Evolutionary conservation across 2,329 filamentous ascomycete genomes (phyloP), one percentile per base, ranked within the genome.

Genomic region (Trichoderma simmonsii): DNA sequence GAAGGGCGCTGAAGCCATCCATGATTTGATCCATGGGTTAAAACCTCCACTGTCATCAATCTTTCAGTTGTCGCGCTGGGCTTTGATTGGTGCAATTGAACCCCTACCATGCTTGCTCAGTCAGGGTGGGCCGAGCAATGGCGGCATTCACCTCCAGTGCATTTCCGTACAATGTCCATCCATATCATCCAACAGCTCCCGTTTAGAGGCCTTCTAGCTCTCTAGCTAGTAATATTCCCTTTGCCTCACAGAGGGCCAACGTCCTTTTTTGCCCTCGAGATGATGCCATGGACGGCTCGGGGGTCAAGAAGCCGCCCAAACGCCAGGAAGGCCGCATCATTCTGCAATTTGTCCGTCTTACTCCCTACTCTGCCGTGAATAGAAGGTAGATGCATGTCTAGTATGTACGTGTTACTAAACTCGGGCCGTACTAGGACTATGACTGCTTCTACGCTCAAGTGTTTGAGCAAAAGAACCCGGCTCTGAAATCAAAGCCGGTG

Each of bases 361-460:
- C 9, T 71, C 61, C 64, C 43, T 28, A 21, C 51, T 39, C 26
- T 61, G 48, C 26, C 64, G 64, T 43, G 26, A 65, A 43, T 43
- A 18, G 34, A 36, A 36, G 34, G 34, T 36, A 36, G 34, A 36
- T 34, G 6, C 11, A 34, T 36, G 34, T 36, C 34, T 15, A 1
- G 34, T 7, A 36, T 36, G 34, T 4, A 61, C n/a, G 18, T 21
- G 1, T 24, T 61, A 26, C 73, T 77, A 61, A 74, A 72, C 68
- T 56, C 30, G 66, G 59, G 4, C 26, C 18, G 12, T 51, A 9
- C 2, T 71, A 92, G 90, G 90, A 93, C 81, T 93, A 94, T 80
- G 93, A 95, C 83, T 97, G 93, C 84, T 98, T 98, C 85, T 98
- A 98, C 81, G 95, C 95, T 26, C 93, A 94, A 64, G 94, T 96